A percentile compares a stretch with the other conserved stretches of the same genome.
These are phyloP conservation scores for Symbiodinium natans DNA, from an alignment of 73 alveolate genomes.

Conservation along the genomic window DNA sequence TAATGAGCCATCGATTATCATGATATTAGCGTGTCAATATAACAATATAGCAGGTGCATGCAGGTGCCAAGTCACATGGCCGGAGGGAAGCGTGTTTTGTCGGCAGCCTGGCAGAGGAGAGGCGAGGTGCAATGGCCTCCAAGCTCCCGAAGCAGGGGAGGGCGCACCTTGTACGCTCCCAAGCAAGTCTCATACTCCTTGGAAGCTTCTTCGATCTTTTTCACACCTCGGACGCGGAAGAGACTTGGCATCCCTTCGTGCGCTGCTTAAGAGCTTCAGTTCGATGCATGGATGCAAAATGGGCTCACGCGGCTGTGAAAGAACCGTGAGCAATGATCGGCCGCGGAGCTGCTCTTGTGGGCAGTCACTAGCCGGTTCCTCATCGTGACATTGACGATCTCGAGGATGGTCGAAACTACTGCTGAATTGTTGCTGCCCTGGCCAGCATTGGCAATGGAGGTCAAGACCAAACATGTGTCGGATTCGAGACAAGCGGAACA, in stretches of 20 bases:
- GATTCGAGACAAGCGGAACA: background rate
- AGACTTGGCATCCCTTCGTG: too few relatives aligned
- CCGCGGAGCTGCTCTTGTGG: constrained; percentile 20
- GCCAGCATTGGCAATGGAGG: background rate
- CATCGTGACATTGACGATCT: constrained; percentile 87
- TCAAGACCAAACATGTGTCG: background rate
- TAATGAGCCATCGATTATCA: too few relatives aligned
- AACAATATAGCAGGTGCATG: too few relatives aligned
- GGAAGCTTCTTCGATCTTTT: constrained; percentile 37
- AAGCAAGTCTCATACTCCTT: constrained; percentile 21
- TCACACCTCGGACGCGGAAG: constrained; percentile 39
- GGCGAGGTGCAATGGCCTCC: background rate
- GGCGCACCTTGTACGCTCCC: constrained; percentile 29
- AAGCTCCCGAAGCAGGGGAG: background rate
- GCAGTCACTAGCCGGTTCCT: constrained; percentile 18
- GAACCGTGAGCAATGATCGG: background rate
- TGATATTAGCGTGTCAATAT: too few relatives aligned
- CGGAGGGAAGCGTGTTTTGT: constrained; percentile 67
- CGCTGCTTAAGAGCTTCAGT: too few relatives aligned
- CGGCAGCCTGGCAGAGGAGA: constrained; percentile 50
- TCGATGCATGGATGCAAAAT: too few relatives aligned
- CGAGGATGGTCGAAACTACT: constrained; percentile 28
- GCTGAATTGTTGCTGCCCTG: constrained; percentile 75
- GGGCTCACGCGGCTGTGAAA: background rate
- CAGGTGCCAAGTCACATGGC: background rate